phyloP scores from a whole-genome alignment of 768 basidiomycete species.

The Suillus spraguei region DNA sequence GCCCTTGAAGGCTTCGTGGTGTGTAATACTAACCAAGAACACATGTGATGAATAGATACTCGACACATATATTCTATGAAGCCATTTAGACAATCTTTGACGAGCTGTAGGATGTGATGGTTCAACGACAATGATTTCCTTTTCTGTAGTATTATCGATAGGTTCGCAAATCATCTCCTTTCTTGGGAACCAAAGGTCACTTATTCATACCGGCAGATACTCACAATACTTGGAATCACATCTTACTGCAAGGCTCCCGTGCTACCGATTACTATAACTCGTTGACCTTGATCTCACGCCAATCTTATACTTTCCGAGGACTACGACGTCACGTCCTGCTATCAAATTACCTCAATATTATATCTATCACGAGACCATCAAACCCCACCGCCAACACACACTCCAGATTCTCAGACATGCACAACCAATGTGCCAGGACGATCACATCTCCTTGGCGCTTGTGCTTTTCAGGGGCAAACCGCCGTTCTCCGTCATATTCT shows the following conservation, averaged over 20 bases:
- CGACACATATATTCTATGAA: too few relatives aligned
- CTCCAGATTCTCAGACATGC: conserved; percentile 5
- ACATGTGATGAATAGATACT: background rate
- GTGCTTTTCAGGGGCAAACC: background rate
- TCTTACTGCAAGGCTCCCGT: conserved; percentile 1
- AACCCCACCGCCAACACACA: conserved; percentile 6
- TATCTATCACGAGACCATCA: too few relatives aligned
- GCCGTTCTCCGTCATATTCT: background rate
- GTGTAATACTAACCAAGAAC: background rate
- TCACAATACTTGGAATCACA: too few relatives aligned
- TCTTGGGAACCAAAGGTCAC: background rate
- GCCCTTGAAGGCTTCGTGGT: background rate
- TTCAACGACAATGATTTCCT: background rate
- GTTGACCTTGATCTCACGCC: background rate
- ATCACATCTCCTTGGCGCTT: conserved; percentile 2
- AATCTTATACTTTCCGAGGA: conserved; percentile 6
- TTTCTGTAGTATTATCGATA: background rate
- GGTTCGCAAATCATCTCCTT: conserved; percentile 1
- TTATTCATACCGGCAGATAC: background rate
- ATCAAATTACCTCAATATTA: background rate
- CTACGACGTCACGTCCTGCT: background rate
- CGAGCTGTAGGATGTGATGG: too few relatives aligned
- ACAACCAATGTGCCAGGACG: conserved; percentile 1
- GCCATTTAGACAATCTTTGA: too few relatives aligned
- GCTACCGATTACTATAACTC: conserved; percentile 6